Conservation (phyloP, 306 rosid genomes). For the Vigna unguiculata region DNA sequence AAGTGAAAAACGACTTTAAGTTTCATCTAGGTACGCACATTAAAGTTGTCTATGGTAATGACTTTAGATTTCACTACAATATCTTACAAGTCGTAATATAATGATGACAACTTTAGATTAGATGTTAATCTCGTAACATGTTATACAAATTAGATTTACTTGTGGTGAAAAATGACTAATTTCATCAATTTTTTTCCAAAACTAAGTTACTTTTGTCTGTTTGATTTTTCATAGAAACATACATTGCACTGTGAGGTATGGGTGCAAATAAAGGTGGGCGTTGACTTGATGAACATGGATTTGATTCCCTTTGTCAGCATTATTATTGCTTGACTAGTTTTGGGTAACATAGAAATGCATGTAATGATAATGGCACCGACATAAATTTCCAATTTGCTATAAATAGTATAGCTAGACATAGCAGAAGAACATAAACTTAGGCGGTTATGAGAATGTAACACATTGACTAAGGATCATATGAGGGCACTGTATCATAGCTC, state of each 20-base stretch:
- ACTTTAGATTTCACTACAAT: too few species aligned
- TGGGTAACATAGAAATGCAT: conserved; percentile 18
- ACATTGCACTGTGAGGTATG: not conserved
- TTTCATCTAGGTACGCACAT: too few species aligned
- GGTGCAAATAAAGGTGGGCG: not conserved
- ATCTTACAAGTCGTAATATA: too few species aligned
- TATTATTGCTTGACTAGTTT: conserved; percentile 43
- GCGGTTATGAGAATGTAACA: not conserved
- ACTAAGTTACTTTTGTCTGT: not conserved
- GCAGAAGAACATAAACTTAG: conserved; percentile 28
- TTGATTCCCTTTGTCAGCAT: not conserved
- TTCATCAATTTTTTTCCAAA: too few species aligned
- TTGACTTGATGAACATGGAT: conserved; percentile 37
- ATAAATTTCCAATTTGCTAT: not conserved
- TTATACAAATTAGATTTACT: too few species aligned
- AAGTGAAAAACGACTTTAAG: too few species aligned
- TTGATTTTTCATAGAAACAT: not conserved
- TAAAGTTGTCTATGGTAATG: too few species aligned
- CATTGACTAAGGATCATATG: conserved; percentile 23
- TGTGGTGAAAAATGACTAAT: too few species aligned
- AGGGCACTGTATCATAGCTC: not conserved
- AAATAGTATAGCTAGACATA: not conserved
- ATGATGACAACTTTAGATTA: too few species aligned
- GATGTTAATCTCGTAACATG: too few species aligned
- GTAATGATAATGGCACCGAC: not conserved